phyloP scores from a whole-genome alignment of 2,329 filamentous ascomycete species.

The Pleurostoma richardsiae region DNA sequence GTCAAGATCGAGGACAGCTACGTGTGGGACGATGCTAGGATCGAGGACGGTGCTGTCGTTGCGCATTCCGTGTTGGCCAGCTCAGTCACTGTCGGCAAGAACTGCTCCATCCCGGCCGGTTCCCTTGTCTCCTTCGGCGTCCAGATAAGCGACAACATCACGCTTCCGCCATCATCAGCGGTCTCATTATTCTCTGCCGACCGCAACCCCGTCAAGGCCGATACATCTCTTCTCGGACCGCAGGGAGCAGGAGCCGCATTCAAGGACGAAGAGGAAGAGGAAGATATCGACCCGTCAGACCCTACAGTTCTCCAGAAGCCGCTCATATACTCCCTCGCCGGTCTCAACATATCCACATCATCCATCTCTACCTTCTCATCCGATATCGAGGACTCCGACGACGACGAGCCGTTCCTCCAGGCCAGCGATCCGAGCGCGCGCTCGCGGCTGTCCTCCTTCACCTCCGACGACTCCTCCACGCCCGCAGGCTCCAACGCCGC shows the following conservation, averaged over 20 bases:
- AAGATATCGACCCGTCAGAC: constrained; percentile 36
- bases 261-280: constrained; percentile 38
- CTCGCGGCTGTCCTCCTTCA: constrained; percentile 65
- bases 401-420: constrained; percentile 40
- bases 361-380: constrained; percentile 59
- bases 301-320: constrained; percentile 48
- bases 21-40: constrained; percentile 78
- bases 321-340: constrained; percentile 48
- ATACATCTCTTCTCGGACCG: constrained; percentile 41
- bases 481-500: constrained; percentile 37
- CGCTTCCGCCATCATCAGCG: constrained; percentile 28
- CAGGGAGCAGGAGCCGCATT: constrained; percentile 46
- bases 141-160: constrained; percentile 58
- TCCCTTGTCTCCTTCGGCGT: constrained; percentile 78
- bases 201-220: constrained; percentile 30
- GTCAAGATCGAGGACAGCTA: constrained; percentile 75
- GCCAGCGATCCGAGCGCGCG: constrained; percentile 26
- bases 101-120: constrained; percentile 64
- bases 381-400: constrained; percentile 60
- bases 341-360: constrained; percentile 46
- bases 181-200: constrained; percentile 31
- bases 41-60: constrained; percentile 71
- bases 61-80: constrained; percentile 72
- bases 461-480: constrained; percentile 65
- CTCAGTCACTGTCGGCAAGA: constrained; percentile 64